Evolutionary conservation across 176 grass and related monocot species (phyloP).

Genomic region (Oryza meridionalis): DNA sequence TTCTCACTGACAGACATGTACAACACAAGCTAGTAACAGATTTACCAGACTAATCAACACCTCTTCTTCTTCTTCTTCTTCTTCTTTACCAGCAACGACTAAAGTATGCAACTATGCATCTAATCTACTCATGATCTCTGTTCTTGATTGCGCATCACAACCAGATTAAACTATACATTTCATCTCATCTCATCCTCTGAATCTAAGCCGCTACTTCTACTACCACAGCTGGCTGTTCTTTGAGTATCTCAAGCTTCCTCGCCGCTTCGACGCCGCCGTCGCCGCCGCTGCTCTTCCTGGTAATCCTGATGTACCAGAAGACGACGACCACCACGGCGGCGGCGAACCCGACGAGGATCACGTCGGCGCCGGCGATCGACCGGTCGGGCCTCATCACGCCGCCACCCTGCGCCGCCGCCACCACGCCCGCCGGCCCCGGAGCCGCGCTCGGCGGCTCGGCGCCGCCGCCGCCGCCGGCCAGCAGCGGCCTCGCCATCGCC

Average conservation of each 20-base stretch:
- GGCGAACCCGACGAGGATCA: conserved; percentile 79
- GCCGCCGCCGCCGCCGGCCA: conserved; percentile 17
- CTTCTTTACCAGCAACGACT: neutral
- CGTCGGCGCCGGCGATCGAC: conserved; percentile 70
- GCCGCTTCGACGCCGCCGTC: neutral
- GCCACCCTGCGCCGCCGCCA: conserved; percentile 1
- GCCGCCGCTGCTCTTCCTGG: conserved; percentile 46
- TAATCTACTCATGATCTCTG: neutral
- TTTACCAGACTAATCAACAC: neutral
- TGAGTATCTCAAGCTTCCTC: neutral
- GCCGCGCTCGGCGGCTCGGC: conserved; percentile 45
- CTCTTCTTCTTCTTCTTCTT: too few relatives aligned
- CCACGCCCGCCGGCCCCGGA: conserved; percentile 3
- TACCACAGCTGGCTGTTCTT: neutral
- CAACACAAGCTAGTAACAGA: neutral
- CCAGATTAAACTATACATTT: neutral
- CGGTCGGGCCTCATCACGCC: conserved; percentile 40
- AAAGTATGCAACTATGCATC: neutral
- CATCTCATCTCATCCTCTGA: neutral
- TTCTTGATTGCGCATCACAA: neutral
- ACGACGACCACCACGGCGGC: conserved; percentile 60
- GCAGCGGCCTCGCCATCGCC: conserved; percentile 47
- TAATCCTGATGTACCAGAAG: conserved; percentile 80
- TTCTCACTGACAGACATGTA: neutral
- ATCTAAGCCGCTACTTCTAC: neutral